A percentile compares a stretch with the other conserved stretches of the same genome.
Conservation (phyloP, 2,329 filamentous ascomycete genomes). For the Arthrobotrys iridis region DNA sequence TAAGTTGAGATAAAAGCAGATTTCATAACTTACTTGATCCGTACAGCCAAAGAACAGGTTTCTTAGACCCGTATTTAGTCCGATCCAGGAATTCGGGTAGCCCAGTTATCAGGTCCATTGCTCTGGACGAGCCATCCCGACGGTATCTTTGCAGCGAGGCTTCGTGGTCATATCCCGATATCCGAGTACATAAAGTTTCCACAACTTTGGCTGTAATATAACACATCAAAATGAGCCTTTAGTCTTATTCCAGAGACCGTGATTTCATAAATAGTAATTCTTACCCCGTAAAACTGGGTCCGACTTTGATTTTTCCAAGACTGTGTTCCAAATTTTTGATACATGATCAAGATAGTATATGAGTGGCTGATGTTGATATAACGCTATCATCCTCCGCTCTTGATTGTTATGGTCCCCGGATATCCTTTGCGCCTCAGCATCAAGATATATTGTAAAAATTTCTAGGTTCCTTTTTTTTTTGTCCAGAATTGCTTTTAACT, state of each 20-base stretch:
- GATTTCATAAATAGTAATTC: too few relatives aligned
- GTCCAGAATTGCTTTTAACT: neutral
- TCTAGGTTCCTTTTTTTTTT: neutral
- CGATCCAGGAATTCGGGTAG: slow-evolving; percentile 1
- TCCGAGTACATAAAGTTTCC: neutral
- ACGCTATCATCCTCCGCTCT: neutral
- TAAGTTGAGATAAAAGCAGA: neutral
- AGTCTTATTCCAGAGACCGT: too few relatives aligned
- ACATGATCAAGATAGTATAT: neutral
- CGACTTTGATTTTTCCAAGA: neutral
- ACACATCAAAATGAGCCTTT: neutral
- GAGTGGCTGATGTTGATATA: neutral
- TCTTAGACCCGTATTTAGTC: neutral
- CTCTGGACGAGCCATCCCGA: neutral
- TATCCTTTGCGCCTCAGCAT: neutral
- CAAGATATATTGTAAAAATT: slow-evolving; percentile 9
- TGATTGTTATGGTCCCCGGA: neutral
- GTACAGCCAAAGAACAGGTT: neutral
- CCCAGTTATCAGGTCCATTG: neutral
- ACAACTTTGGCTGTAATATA: neutral
- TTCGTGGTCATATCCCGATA: slow-evolving; percentile 9
- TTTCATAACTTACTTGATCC: neutral
- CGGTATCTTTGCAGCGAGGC: neutral
- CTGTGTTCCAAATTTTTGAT: neutral
- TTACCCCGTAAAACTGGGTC: neutral